phyloP scores from a whole-genome alignment of 169 alveolate genomes.

The Toxoplasma gondii region DNA sequence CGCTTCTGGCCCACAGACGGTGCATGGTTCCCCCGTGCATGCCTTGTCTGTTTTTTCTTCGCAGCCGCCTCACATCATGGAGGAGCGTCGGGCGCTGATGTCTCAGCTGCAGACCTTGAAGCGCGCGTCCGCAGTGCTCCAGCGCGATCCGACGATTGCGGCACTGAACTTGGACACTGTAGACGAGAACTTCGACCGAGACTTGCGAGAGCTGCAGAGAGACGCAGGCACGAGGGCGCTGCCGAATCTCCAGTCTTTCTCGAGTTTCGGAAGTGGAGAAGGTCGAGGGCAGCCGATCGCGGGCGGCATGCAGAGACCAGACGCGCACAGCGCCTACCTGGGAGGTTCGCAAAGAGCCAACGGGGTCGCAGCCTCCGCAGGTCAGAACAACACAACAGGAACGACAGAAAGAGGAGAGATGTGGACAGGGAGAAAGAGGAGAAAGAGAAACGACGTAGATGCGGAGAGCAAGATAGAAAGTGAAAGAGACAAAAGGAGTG shows the following conservation, averaged over 20 bases:
- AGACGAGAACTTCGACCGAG: conserved; percentile 57
- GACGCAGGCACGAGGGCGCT: neutral
- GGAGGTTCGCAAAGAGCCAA: neutral
- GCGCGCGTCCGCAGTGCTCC: conserved; percentile 68
- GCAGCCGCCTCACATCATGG: conserved; percentile 68
- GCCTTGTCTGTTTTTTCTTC: neutral
- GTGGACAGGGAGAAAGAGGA: neutral
- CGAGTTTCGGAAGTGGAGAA: neutral
- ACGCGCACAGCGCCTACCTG: neutral
- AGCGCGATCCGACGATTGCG: conserved; percentile 65
- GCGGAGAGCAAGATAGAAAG: no score
- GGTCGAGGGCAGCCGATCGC: neutral
- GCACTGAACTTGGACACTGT: conserved; percentile 51
- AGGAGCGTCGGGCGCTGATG: conserved; percentile 57
- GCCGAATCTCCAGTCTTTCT: neutral
- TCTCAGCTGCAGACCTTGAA: conserved; percentile 61
- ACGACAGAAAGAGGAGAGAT: neutral
- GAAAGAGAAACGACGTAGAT: no score
- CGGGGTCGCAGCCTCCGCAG: neutral
- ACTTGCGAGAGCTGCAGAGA: conserved; percentile 59
- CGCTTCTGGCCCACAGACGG: no score
- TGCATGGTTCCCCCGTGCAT: no score
- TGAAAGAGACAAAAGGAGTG: no score
- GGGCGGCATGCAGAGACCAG: conserved; percentile 2
- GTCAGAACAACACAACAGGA: neutral